phyloP scores from a whole-genome alignment of 306 rosid species.

The Castanopsis chinensis region DNA sequence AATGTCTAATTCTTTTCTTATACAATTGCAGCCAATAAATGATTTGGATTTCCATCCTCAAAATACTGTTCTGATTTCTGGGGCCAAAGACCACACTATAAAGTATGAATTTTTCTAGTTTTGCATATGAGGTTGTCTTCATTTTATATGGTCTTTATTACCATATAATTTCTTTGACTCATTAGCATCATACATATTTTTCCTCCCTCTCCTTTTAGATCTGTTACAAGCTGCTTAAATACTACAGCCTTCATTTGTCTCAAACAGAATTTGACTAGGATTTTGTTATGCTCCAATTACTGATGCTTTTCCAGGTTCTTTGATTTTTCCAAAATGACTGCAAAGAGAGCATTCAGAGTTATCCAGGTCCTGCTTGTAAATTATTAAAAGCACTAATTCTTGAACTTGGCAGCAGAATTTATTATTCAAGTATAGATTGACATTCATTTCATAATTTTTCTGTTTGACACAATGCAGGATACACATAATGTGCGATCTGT shows the following conservation, averaged over 20 bases:
- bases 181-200: neutral
- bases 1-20: conserved; percentile 14
- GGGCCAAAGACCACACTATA: conserved; percentile 89
- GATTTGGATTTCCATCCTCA: conserved; percentile 97
- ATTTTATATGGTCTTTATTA: neutral
- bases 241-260: neutral
- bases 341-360: conserved; percentile 89
- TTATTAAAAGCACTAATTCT: conserved; percentile 22
- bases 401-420: conserved; percentile 16
- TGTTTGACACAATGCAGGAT: conserved; percentile 50
- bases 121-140: neutral
- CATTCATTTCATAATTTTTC: conserved; percentile 11
- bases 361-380: conserved; percentile 62
- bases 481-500: conserved; percentile 92
- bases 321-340: conserved; percentile 76
- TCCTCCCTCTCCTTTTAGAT: conserved; percentile 14
- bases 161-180: neutral
- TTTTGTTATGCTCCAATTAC: neutral
- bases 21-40: conserved; percentile 78
- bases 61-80: conserved; percentile 72
- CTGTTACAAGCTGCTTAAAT: conserved; percentile 18
- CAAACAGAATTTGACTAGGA: neutral
- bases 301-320: conserved; percentile 60
- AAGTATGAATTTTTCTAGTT: conserved; percentile 49
- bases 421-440: neutral